These are phyloP conservation scores for Noccaea caerulescens DNA, from an alignment of 345 rosid genomes.

Conservation along the genomic window DNA sequence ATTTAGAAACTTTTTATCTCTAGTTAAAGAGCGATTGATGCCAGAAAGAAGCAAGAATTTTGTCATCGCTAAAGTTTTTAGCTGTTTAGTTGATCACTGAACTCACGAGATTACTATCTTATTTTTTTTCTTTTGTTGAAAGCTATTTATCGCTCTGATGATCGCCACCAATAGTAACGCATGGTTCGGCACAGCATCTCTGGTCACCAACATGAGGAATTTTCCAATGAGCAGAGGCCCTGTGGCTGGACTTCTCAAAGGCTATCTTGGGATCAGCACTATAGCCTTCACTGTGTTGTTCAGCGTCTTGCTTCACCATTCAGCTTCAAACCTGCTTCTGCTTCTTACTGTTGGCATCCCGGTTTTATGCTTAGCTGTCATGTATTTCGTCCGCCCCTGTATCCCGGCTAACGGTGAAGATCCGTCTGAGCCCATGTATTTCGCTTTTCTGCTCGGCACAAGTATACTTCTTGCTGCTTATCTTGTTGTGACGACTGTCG, in stretches of 20 bases:
- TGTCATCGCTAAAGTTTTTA: neutral
- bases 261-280: constrained; percentile 79
- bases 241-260: constrained; percentile 78
- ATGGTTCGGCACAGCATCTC: constrained; percentile 77
- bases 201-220: constrained; percentile 85
- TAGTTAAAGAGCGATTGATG: neutral
- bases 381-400: constrained; percentile 82
- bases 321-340: constrained; percentile 66
- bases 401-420: constrained; percentile 89
- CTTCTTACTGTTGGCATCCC: constrained; percentile 83
- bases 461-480: constrained; percentile 74
- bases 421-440: constrained; percentile 76
- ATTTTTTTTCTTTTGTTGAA: constrained; percentile 31
- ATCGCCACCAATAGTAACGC: constrained; percentile 79
- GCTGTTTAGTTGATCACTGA: constrained; percentile 7
- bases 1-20: neutral
- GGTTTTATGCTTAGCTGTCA: constrained; percentile 60
- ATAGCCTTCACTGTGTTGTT: constrained; percentile 78
- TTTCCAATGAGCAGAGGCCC: constrained; percentile 75
- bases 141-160: constrained; percentile 80
- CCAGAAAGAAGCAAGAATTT: no score
- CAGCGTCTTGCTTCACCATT: constrained; percentile 58
- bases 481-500: constrained; percentile 58
- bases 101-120: neutral
- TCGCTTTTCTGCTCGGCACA: constrained; percentile 65